Conservation (phyloP, 352 stramenopile genomes). For the Phytopythium kandeliae region DNA sequence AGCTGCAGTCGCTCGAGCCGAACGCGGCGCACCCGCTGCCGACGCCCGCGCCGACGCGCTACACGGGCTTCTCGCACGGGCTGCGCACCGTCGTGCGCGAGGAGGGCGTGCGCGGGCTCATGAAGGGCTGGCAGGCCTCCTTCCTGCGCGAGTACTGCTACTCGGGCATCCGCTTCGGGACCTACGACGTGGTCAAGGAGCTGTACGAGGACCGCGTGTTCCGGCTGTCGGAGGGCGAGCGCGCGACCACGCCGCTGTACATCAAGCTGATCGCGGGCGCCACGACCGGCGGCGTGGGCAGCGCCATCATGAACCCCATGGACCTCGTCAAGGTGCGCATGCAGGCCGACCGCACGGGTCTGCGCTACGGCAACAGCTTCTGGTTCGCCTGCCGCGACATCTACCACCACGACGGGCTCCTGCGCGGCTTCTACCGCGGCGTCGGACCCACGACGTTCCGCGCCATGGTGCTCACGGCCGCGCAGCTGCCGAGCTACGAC, state of each 20-base stretch:
- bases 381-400: constrained; percentile 50
- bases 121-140: constrained; percentile 52
- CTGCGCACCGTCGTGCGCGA: constrained; percentile 38
- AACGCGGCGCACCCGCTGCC: constrained; percentile 26
- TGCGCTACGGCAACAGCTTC: constrained; percentile 50
- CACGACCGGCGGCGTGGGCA: constrained; percentile 48
- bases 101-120: constrained; percentile 46
- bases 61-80: constrained; percentile 45
- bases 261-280: constrained; percentile 58
- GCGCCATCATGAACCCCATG: constrained; percentile 63
- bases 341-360: constrained; percentile 52
- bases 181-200: constrained; percentile 72
- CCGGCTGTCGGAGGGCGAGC: constrained; percentile 23
- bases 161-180: constrained; percentile 61
- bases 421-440: constrained; percentile 58
- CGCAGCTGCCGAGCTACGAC: constrained; percentile 71
- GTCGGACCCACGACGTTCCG: constrained; percentile 53
- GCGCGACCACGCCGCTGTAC: constrained; percentile 37
- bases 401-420: constrained; percentile 43
- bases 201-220: constrained; percentile 48
- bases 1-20: constrained; percentile 45
- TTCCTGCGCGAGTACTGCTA: constrained; percentile 62
- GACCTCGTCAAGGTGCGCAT: constrained; percentile 73
- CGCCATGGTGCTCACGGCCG: constrained; percentile 60
- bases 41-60: constrained; percentile 21